These are phyloP conservation scores for Trypanosomatidae sp. DNA, from an alignment of 208 protist species.

Conservation along the genomic window DNA sequence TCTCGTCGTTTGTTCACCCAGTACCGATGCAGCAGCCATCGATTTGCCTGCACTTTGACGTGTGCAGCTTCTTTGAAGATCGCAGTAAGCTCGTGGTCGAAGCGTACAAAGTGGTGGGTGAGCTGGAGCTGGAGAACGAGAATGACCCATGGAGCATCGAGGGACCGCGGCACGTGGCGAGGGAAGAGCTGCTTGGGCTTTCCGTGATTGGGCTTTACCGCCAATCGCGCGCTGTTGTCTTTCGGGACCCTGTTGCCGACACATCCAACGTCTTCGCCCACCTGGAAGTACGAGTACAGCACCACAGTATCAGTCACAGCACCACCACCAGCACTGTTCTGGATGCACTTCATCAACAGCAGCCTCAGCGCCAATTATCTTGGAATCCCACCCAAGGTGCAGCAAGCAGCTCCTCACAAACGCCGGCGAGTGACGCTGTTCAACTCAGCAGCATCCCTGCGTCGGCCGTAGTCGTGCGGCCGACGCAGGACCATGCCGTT, in stretches of 20 bases:
- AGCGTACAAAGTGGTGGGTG: constrained; percentile 62
- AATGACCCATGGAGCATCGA: constrained; percentile 11
- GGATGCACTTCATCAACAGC: background rate
- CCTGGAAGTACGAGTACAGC: constrained; percentile 18
- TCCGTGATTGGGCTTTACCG: constrained; percentile 71
- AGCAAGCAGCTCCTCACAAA: background rate
- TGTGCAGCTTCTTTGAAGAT: constrained; percentile 65
- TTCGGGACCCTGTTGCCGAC: constrained; percentile 65
- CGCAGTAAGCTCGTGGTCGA: constrained; percentile 76
- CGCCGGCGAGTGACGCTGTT: constrained; percentile 5
- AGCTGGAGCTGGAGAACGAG: constrained; percentile 21
- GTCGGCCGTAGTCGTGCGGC: background rate
- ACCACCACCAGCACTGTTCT: background rate
- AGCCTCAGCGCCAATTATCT: background rate
- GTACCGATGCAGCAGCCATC: constrained; percentile 58
- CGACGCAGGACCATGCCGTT: background rate
- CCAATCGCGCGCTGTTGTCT: constrained; percentile 64
- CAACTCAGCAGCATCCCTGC: constrained; percentile 5
- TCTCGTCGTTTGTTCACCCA: constrained; percentile 85
- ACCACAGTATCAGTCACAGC: background rate
- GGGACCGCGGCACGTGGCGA: constrained; percentile 52
- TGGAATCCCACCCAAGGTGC: background rate
- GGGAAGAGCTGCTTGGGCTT: constrained; percentile 74
- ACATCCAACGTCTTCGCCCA: constrained; percentile 41
- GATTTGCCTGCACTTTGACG: constrained; percentile 72